phyloP scores from a whole-genome alignment of 805 yeast species.

The Cyberlindnera euphorbiae region DNA sequence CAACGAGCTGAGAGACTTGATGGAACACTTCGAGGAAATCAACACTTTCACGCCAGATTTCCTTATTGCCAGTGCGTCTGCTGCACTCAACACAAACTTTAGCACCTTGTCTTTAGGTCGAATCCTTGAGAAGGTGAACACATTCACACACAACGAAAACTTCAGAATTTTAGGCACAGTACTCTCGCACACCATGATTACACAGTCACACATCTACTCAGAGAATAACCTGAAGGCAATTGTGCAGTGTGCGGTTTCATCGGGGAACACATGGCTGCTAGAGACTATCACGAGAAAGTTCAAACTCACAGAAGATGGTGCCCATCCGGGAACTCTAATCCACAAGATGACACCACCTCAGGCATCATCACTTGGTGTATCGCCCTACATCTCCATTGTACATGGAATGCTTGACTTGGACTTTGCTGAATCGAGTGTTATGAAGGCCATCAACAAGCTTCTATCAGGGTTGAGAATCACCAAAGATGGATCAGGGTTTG shows the following conservation, averaged over 20 bases:
- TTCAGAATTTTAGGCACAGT: constrained; percentile 6
- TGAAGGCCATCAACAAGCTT: constrained; percentile 5
- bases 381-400: constrained; percentile 4
- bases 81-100: constrained; percentile 7
- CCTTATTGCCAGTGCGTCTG: constrained; percentile 4
- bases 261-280: constrained; percentile 8
- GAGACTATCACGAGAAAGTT: constrained; percentile 1
- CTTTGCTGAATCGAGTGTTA: constrained; percentile 4
- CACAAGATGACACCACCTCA: constrained; percentile 1
- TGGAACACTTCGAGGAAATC: background rate
- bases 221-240: constrained; percentile 2
- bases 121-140: background rate
- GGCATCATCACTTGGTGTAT: background rate
- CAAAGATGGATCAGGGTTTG: background rate
- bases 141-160: constrained; percentile 9
- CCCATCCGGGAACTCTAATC: constrained; percentile 6
- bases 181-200: constrained; percentile 1
- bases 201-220: background rate
- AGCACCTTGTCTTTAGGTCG: constrained; percentile 1
- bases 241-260: constrained; percentile 2
- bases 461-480: constrained; percentile 5
- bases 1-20: background rate
- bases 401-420: constrained; percentile 7
- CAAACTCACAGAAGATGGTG: constrained; percentile 4
- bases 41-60: constrained; percentile 3